phyloP scores from a whole-genome alignment of 2,329 filamentous ascomycete genomes.

The Erysiphe neolycopersici region DNA sequence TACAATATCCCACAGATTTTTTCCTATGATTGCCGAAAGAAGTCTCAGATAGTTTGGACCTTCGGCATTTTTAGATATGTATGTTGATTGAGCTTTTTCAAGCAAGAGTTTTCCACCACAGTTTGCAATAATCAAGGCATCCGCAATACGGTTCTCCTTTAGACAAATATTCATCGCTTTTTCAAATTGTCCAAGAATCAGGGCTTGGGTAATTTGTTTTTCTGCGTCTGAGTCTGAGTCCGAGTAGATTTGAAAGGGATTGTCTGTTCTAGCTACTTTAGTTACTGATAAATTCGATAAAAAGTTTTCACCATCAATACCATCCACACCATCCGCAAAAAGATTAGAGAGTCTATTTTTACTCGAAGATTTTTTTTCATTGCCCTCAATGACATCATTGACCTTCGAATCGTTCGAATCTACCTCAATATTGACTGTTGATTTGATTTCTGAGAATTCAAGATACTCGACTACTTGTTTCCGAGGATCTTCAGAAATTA shows the following conservation, averaged over 20 bases:
- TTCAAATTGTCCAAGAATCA: constrained; percentile 78
- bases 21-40: constrained; percentile 71
- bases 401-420: constrained; percentile 16
- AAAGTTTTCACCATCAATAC: constrained; percentile 56
- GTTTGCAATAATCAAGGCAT: constrained; percentile 95
- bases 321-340: constrained; percentile 48
- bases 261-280: constrained; percentile 79
- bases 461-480: constrained; percentile 70
- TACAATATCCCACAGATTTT: constrained; percentile 95
- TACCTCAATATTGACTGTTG: constrained; percentile 17
- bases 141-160: constrained; percentile 68
- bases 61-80: constrained; percentile 57
- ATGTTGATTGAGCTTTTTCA: constrained; percentile 78
- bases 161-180: constrained; percentile 74
- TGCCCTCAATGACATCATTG: constrained; percentile 18
- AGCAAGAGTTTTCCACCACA: constrained; percentile 83
- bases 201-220: constrained; percentile 58
- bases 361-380: constrained; percentile 17
- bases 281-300: constrained; percentile 60
- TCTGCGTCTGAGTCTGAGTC: constrained; percentile 67
- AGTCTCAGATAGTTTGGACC: constrained; percentile 81
- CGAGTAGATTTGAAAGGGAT: constrained; percentile 72
- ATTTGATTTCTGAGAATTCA: constrained; percentile 34
- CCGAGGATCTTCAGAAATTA: constrained; percentile 65
- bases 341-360: constrained; percentile 46